Conservation (phyloP, 1,284 basidiomycete species). For the Caloboletus firmus region DNA sequence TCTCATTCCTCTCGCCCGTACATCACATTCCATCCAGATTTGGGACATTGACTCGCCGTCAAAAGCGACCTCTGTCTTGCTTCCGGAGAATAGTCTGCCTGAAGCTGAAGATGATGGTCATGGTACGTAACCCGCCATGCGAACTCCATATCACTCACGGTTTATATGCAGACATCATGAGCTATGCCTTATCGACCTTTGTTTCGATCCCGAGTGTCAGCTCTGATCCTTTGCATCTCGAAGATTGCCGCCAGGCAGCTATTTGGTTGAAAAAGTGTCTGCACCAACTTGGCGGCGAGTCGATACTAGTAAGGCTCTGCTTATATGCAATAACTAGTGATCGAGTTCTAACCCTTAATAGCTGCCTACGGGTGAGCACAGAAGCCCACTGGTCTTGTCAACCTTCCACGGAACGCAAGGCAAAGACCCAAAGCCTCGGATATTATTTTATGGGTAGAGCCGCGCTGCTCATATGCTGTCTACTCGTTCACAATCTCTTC, state of each 20-base stretch:
- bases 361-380: slow-evolving; percentile 63
- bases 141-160: slow-evolving; percentile 10
- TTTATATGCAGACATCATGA: slow-evolving; percentile 53
- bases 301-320: slow-evolving; percentile 57
- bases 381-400: slow-evolving; percentile 84
- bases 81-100: slow-evolving; percentile 11
- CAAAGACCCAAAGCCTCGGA: slow-evolving; percentile 58
- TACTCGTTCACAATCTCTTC: slow-evolving; percentile 2
- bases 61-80: slow-evolving; percentile 16
- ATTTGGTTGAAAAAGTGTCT: slow-evolving; percentile 89
- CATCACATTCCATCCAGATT: slow-evolving; percentile 39
- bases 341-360: slow-evolving; percentile 28
- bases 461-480: background rate
- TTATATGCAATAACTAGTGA: slow-evolving; percentile 7
- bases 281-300: slow-evolving; percentile 79
- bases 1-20: background rate
- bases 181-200: slow-evolving; percentile 81
- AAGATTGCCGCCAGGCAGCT: slow-evolving; percentile 91
- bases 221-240: slow-evolving; percentile 63
- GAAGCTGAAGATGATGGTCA: slow-evolving; percentile 21
- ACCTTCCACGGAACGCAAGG: slow-evolving; percentile 73
- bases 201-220: slow-evolving; percentile 87
- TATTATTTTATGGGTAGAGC: slow-evolving; percentile 83
- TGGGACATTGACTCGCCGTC: slow-evolving; percentile 52
- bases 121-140: slow-evolving; percentile 13